phyloP scores from a whole-genome alignment of 768 basidiomycete species.

The button mushroom (Agaricus bisporus) region DNA sequence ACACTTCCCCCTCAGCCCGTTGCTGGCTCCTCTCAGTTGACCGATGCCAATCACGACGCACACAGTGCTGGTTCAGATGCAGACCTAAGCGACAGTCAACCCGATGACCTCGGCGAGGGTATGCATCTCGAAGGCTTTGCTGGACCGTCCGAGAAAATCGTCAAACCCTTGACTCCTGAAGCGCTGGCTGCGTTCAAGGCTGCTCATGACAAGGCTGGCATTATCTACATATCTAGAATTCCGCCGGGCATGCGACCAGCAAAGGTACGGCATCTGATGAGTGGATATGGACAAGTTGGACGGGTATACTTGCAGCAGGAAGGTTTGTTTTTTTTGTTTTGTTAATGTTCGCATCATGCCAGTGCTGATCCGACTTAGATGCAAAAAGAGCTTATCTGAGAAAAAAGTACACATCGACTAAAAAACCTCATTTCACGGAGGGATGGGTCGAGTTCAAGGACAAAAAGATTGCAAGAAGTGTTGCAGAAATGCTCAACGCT shows the following conservation, averaged over 20 bases:
- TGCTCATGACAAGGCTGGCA: constrained; percentile 71
- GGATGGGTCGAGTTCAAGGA: constrained; percentile 99
- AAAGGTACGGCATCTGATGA: constrained; percentile 93
- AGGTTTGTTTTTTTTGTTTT: constrained; percentile 53
- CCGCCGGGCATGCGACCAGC: constrained; percentile 97
- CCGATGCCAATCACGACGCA: neutral
- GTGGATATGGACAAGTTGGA: constrained; percentile 83
- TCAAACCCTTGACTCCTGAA: constrained; percentile 72
- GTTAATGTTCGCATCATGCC: neutral
- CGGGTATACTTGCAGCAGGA: constrained; percentile 92
- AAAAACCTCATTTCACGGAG: constrained; percentile 86
- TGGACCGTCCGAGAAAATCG: constrained; percentile 41
- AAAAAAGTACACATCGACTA: constrained; percentile 74
- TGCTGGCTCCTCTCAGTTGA: neutral
- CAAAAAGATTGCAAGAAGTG: constrained; percentile 83
- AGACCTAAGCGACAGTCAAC: neutral
- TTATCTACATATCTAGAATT: constrained; percentile 92
- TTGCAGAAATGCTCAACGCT: constrained; percentile 95
- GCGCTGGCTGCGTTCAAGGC: constrained; percentile 71
- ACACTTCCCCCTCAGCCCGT: neutral
- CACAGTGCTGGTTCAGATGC: neutral
- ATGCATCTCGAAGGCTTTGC: constrained; percentile 58
- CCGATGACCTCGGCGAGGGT: constrained; percentile 31
- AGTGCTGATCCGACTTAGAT: constrained; percentile 37
- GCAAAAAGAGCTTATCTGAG: constrained; percentile 83